Percentiles rank a stretch among this genome's conserved stretches.
phyloP scores from a whole-genome alignment of 1,139 yeast genomes.

The Arxiozyma slooffiae region DNA sequence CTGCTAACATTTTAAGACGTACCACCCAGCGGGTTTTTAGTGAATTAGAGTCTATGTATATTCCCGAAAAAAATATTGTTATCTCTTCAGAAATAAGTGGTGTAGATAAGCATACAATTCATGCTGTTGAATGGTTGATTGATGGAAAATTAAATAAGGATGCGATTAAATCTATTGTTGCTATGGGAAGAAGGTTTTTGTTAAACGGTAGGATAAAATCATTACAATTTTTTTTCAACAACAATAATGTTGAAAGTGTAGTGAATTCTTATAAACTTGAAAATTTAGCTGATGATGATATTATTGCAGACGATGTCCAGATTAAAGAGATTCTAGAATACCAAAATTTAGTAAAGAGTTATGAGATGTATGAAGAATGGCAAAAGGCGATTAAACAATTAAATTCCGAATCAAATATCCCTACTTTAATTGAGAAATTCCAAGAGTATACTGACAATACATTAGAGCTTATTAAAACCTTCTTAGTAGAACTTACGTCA shows the following conservation, averaged over 20 bases:
- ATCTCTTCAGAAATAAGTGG: conserved; percentile 38
- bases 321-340: conserved; percentile 47
- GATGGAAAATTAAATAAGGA: conserved; percentile 61
- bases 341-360: conserved; percentile 37
- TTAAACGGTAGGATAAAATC: conserved; percentile 59
- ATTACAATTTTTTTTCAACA: conserved; percentile 44
- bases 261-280: conserved; percentile 47
- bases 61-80: conserved; percentile 30
- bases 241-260: conserved; percentile 43
- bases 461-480: conserved; percentile 21
- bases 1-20: conserved; percentile 50
- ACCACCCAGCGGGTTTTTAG: conserved; percentile 61
- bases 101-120: conserved; percentile 46
- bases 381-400: conserved; percentile 17
- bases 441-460: conserved; percentile 22
- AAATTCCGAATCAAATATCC: conserved; percentile 24
- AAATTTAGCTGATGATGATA: conserved; percentile 24
- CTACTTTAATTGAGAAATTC: conserved; percentile 25
- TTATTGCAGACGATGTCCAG: conserved; percentile 35
- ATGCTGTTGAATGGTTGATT: conserved; percentile 66
- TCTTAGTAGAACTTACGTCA: conserved; percentile 29
- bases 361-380: conserved; percentile 33
- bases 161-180: conserved; percentile 50
- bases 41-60: conserved; percentile 45
- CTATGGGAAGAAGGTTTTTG: conserved; percentile 56